Evolutionary conservation across 495 filamentous ascomycete genomes (phyloP).

Genomic region (Penicillium pulvis): DNA sequence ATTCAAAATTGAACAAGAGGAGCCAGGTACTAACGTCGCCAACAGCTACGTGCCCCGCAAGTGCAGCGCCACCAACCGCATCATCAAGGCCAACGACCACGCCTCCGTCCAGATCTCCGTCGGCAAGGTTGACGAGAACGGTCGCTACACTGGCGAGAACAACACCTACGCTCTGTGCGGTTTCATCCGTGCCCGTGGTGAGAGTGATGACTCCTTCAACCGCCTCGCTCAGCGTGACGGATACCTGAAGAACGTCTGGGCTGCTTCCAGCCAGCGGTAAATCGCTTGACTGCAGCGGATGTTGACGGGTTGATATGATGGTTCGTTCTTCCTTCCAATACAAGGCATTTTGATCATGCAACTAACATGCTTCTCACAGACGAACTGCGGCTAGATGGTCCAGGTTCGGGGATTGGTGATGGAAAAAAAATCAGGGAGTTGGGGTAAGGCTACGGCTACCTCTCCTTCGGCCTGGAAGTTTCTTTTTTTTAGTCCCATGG

Average conservation of each 20-base stretch:
- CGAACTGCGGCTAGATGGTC: slow-evolving; percentile 36
- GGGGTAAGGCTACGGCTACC: slow-evolving; percentile 23
- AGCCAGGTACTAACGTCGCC: slow-evolving; percentile 25
- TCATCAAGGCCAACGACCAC: slow-evolving; percentile 99
- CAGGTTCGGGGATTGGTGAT: slow-evolving; percentile 34
- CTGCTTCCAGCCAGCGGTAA: slow-evolving; percentile 69
- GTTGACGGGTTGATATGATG: slow-evolving; percentile 39
- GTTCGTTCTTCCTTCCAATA: slow-evolving; percentile 14
- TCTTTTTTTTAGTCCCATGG: slow-evolving; percentile 25
- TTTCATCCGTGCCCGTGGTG: slow-evolving; percentile 96
- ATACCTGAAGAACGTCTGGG: slow-evolving; percentile 95
- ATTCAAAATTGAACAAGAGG: slow-evolving; percentile 2
- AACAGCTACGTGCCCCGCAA: slow-evolving; percentile 97
- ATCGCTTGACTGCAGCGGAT: slow-evolving; percentile 27
- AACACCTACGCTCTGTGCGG: slow-evolving; percentile 96
- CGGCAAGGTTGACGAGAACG: slow-evolving; percentile 94
- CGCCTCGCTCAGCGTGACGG: slow-evolving; percentile 93
- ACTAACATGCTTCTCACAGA: slow-evolving; percentile 11
- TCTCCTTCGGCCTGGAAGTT: slow-evolving; percentile 24
- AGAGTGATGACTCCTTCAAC: slow-evolving; percentile 97
- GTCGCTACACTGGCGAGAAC: slow-evolving; percentile 95
- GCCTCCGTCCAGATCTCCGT: slow-evolving; percentile 87
- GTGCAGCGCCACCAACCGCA: slow-evolving; percentile 92
- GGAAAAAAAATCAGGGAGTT: slow-evolving; percentile 24
- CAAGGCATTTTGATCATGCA: neutral